Conservation (phyloP, 2,329 filamentous ascomycete species). For the Parastagonospora nodorum region DNA sequence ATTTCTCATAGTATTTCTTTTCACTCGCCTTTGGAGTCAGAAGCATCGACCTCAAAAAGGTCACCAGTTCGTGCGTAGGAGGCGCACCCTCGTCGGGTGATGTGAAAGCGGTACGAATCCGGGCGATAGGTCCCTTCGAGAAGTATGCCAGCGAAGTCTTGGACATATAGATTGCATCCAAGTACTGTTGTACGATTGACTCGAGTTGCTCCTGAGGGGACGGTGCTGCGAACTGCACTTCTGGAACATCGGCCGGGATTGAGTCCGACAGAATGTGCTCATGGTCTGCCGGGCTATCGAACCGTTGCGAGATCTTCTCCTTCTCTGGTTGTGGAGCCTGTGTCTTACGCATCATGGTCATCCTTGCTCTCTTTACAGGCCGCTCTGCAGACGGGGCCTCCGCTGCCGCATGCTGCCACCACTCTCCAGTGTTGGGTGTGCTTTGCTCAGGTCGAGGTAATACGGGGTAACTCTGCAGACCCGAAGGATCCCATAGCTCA, state of each 20-base stretch:
- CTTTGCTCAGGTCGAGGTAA: conserved; percentile 53
- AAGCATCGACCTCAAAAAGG: conserved; percentile 72
- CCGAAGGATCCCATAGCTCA: conserved; percentile 31
- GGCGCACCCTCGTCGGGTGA: conserved; percentile 65
- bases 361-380: conserved; percentile 28
- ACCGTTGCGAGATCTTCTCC: conserved; percentile 3
- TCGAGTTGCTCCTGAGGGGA: conserved; percentile 55
- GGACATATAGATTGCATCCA: conserved; percentile 54
- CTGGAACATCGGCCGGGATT: conserved; percentile 5
- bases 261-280: conserved; percentile 1
- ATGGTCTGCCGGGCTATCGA: conserved; percentile 1
- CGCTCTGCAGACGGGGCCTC: conserved; percentile 17
- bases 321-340: conserved; percentile 6
- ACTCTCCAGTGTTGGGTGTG: conserved; percentile 12
- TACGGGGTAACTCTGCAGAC: conserved; percentile 59
- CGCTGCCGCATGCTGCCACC: conserved; percentile 42
- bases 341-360: conserved; percentile 39
- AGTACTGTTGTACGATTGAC: conserved; percentile 49
- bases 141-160: conserved; percentile 82
- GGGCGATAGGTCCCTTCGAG: conserved; percentile 78
- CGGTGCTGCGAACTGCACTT: conserved; percentile 14
- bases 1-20: conserved; percentile 76
- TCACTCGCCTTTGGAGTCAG: conserved; percentile 71
- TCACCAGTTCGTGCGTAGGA: conserved; percentile 66
- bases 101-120: conserved; percentile 73